Conservation (phyloP, 345 rosid genomes). For the Ceriops tagal region DNA sequence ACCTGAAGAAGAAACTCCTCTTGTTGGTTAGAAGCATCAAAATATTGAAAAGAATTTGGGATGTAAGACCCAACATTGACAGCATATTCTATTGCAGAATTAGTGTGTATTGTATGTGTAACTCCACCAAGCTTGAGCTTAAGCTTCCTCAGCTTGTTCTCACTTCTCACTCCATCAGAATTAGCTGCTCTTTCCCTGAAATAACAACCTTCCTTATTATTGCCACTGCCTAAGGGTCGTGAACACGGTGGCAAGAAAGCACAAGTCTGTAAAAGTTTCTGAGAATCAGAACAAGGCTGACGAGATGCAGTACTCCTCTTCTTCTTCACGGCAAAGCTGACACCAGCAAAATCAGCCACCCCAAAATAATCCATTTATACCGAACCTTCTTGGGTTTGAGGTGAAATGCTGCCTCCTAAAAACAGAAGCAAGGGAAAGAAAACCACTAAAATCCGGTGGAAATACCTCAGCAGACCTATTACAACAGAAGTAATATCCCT, state of each 20-base stretch:
- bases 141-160: slow-evolving; percentile 22
- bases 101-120: slow-evolving; percentile 24
- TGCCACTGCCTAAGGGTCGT: slow-evolving; percentile 5
- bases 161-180: slow-evolving; percentile 17
- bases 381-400: background rate
- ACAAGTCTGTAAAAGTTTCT: slow-evolving; percentile 4
- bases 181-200: background rate
- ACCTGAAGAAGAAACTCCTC: slow-evolving; percentile 15
- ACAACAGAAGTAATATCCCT: background rate
- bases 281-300: slow-evolving; percentile 22
- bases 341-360: slow-evolving; percentile 3
- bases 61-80: background rate
- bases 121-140: slow-evolving; percentile 32
- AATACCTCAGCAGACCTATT: slow-evolving; percentile 7
- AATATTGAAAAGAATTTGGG: slow-evolving; percentile 1
- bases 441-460: slow-evolving; percentile 6
- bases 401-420: background rate
- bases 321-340: slow-evolving; percentile 17
- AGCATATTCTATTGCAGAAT: slow-evolving; percentile 12
- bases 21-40: slow-evolving; percentile 6
- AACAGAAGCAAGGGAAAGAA: background rate
- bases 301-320: slow-evolving; percentile 24
- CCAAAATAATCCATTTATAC: slow-evolving; percentile 19
- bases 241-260: slow-evolving; percentile 3
- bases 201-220: slow-evolving; percentile 1